phyloP scores from a whole-genome alignment of 176 grass and related monocot species.

The Raddia distichophylla region DNA sequence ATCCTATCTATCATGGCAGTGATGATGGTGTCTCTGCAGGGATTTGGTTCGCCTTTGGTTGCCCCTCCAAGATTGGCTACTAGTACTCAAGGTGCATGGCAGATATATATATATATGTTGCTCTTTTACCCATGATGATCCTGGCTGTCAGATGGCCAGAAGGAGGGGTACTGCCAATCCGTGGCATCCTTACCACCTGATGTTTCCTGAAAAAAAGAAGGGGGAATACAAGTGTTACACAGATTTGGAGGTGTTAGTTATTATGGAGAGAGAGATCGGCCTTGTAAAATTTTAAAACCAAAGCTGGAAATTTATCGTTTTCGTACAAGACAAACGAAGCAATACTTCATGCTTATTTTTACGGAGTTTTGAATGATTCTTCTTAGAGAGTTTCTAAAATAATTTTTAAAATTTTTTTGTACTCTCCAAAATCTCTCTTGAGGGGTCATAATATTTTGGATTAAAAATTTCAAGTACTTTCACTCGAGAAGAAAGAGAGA shows the following conservation, averaged over 20 bases:
- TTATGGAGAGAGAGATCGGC: no score
- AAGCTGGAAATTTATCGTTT: no score
- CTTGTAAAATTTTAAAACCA: no score
- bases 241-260: background rate
- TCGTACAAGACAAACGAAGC: no score
- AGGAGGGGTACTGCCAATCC: slow-evolving; percentile 79
- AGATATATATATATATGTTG: slow-evolving; percentile 9
- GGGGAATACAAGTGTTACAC: background rate
- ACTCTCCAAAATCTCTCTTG: no score
- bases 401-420: no score
- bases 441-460: no score
- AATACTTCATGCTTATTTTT: no score
- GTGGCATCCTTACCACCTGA: slow-evolving; percentile 51
- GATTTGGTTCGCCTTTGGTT: slow-evolving; percentile 40
- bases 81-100: slow-evolving; percentile 8
- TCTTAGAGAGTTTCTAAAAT: no score
- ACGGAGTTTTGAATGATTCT: no score
- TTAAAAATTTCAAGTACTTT: no score
- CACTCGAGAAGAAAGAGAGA: background rate
- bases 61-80: slow-evolving; percentile 30
- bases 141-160: slow-evolving; percentile 65
- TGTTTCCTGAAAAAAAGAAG: slow-evolving; percentile 57
- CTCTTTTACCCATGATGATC: slow-evolving; percentile 62
- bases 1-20: slow-evolving; percentile 53
- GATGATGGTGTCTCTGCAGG: slow-evolving; percentile 49